A percentile compares a stretch with the other conserved stretches of the same genome.
These are phyloP conservation scores for Sclerotinia nivalis DNA, from an alignment of 2,329 filamentous ascomycete species.

Conservation along the genomic window DNA sequence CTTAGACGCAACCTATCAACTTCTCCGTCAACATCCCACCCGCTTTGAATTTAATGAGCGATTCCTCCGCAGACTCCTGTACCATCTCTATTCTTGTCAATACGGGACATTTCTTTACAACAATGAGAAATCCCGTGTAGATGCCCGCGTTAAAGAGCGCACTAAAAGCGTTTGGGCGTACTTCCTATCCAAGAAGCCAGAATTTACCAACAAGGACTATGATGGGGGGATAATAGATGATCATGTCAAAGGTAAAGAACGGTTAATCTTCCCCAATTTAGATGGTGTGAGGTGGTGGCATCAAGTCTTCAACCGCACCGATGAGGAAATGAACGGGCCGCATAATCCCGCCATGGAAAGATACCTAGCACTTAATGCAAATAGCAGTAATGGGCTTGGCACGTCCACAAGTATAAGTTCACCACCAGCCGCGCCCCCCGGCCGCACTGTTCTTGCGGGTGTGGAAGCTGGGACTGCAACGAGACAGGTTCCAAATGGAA, in stretches of 20 bases:
- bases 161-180: slow-evolving; percentile 95
- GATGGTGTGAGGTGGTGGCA: slow-evolving; percentile 92
- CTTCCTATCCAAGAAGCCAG: slow-evolving; percentile 75
- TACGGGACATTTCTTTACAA: slow-evolving; percentile 97
- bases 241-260: slow-evolving; percentile 73
- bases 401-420: slow-evolving; percentile 6
- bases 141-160: slow-evolving; percentile 65
- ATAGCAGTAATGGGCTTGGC: slow-evolving; percentile 18
- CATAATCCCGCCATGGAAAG: slow-evolving; percentile 51
- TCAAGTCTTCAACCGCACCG: slow-evolving; percentile 79
- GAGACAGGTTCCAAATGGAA: slow-evolving; percentile 38
- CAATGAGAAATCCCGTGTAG: slow-evolving; percentile 82
- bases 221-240: slow-evolving; percentile 72
- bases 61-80: slow-evolving; percentile 83
- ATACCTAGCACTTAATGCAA: slow-evolving; percentile 29
- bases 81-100: slow-evolving; percentile 93
- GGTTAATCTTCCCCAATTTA: slow-evolving; percentile 77
- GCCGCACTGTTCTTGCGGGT: slow-evolving; percentile 12
- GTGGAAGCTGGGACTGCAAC: slow-evolving; percentile 17
- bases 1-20: slow-evolving; percentile 88
- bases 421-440: background rate
- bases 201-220: slow-evolving; percentile 83
- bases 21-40: slow-evolving; percentile 79
- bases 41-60: slow-evolving; percentile 97
- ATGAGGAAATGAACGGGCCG: slow-evolving; percentile 88